Evolutionary conservation across 2,329 filamentous ascomycete genomes (phyloP).

Genomic region (Ophiostoma pallidulum): DNA sequence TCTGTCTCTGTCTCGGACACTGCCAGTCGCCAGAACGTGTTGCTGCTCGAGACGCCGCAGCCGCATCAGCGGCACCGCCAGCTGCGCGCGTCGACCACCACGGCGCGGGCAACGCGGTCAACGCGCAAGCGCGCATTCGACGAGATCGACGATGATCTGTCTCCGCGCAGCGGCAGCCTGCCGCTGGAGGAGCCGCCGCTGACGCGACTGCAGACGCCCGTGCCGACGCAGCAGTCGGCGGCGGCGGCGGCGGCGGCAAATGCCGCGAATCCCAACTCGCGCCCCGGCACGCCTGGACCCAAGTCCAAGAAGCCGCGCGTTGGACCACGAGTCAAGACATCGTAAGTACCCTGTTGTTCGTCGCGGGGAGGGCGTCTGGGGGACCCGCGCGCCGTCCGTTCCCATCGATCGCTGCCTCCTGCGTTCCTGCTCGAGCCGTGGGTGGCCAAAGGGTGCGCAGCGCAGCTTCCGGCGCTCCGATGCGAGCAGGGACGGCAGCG

Average conservation of each 20-base stretch:
- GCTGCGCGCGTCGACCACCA: constrained; percentile 24
- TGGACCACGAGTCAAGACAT: constrained; percentile 57
- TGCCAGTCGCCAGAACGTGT: background rate
- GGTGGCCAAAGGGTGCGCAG: constrained; percentile 1
- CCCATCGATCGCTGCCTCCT: no score
- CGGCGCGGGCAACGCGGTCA: constrained; percentile 38
- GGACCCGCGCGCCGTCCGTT: no score
- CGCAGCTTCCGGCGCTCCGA: background rate
- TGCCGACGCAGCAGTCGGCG: constrained; percentile 1
- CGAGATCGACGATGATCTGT: constrained; percentile 43
- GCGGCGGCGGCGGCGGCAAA: background rate
- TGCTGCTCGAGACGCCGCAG: constrained; percentile 11
- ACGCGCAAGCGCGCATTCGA: constrained; percentile 44
- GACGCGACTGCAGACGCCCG: constrained; percentile 15
- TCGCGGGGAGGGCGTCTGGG: no score
- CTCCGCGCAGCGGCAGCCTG: constrained; percentile 42
- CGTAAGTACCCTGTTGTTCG: constrained; percentile 42
- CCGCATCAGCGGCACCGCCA: constrained; percentile 12
- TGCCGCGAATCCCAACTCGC: constrained; percentile 32
- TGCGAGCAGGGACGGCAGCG: constrained; percentile 11
- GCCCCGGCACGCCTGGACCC: constrained; percentile 50
- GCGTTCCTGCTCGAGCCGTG: no score
- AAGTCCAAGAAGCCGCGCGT: constrained; percentile 51
- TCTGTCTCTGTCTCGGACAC: constrained; percentile 4
- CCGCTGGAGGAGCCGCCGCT: constrained; percentile 21